Conservation (phyloP, 208 protist species). For the Entamoeba moshkovskii region DNA sequence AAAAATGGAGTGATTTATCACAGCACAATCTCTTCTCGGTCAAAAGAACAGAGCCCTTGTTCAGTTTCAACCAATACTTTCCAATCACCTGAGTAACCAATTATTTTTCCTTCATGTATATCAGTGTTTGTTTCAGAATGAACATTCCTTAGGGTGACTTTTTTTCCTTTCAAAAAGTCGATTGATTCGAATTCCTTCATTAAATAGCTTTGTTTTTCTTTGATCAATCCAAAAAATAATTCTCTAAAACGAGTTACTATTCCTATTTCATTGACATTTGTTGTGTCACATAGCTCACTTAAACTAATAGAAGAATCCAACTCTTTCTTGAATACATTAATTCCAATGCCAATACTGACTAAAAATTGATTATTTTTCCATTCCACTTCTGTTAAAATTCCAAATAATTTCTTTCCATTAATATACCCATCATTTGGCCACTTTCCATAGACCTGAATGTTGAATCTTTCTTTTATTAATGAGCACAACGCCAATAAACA, state of each 20-base stretch:
- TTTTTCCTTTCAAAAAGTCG: background rate
- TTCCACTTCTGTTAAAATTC: background rate
- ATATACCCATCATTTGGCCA: background rate
- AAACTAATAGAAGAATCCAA: background rate
- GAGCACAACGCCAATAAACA: background rate
- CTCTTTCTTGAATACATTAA: background rate
- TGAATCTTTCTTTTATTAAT: background rate
- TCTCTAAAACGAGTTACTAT: background rate
- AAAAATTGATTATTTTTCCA: background rate
- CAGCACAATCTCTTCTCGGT: background rate
- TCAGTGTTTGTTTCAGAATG: background rate
- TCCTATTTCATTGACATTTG: background rate
- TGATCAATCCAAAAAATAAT: background rate
- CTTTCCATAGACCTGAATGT: background rate
- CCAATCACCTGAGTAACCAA: background rate
- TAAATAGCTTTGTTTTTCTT: background rate
- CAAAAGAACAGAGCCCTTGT: background rate
- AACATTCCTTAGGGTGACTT: background rate
- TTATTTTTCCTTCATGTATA: background rate
- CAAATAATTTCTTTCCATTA: background rate
- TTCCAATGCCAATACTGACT: background rate
- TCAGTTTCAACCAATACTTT: background rate
- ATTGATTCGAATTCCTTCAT: background rate
- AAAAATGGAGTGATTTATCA: background rate
- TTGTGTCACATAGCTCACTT: background rate